phyloP scores from a whole-genome alignment of 2,329 filamentous ascomycete genomes.

The Aspergillus fructus region DNA sequence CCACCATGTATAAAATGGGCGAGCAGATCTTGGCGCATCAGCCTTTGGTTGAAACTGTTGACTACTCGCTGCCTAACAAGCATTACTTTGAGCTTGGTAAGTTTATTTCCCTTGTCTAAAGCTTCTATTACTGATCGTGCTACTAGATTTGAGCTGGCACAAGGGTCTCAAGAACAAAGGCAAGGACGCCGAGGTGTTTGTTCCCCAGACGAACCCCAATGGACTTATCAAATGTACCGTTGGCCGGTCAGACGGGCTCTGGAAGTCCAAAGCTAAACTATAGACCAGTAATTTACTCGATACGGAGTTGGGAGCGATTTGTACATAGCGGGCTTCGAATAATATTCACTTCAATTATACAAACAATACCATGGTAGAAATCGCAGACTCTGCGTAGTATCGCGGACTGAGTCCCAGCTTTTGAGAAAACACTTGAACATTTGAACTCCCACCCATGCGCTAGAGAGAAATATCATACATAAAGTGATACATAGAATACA shows the following conservation, averaged over 20 bases:
- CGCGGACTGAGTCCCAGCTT: constrained; percentile 5
- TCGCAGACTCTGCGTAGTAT: neutral
- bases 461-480: constrained; percentile 33
- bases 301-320: constrained; percentile 18
- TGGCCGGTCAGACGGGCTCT: constrained; percentile 27
- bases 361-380: neutral
- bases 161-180: constrained; percentile 94
- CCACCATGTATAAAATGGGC: constrained; percentile 99
- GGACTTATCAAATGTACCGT: constrained; percentile 95
- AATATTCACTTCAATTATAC: neutral
- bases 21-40: constrained; percentile 77
- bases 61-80: constrained; percentile 92
- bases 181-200: constrained; percentile 92
- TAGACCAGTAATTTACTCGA: constrained; percentile 26
- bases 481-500: constrained; percentile 28
- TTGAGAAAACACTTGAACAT: constrained; percentile 5
- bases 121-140: constrained; percentile 7
- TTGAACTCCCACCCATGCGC: constrained; percentile 41
- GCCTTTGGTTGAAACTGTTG: constrained; percentile 69
- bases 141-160: constrained; percentile 87
- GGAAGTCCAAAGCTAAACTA: constrained; percentile 31
- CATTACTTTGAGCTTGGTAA: constrained; percentile 91
- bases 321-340: constrained; percentile 13
- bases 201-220: constrained; percentile 88
- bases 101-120: constrained; percentile 35